Evolutionary conservation across 2,329 filamentous ascomycete genomes (phyloP), one percentile per base, ranked within the genome.

Genomic region (Talaromyces sp.): DNA sequence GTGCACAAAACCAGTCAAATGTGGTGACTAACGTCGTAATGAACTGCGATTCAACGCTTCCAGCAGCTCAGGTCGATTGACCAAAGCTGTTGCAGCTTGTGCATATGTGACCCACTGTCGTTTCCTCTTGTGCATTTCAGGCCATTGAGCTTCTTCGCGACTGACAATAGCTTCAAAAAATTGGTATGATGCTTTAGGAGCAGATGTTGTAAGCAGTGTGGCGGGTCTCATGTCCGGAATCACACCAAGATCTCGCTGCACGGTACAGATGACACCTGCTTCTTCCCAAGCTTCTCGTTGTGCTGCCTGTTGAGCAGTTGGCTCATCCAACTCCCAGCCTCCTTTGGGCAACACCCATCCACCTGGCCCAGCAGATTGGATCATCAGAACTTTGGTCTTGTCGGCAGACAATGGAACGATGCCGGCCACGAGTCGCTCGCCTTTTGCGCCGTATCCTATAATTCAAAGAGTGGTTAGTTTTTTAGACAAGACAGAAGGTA

Each of bases 281-380:
- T 98, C 95, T 82, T 98, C 95, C 95, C 95, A 98, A 67, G 95
- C 95, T 79, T 99, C 95, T 71, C 95, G 84, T 83, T 83, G 90
- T 80, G 88, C 88, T 64, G 95, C 95, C 65, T 95, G 91, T 76
- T 94, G 87, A 68, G 90, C 88, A 69, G 91, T 95, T 68, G 89
- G 87, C 81, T 99, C 95, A 79, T 99, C 95, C 38, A 88, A 90
- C 79, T 99, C 95, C 93, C 95, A 99, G 67, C 95, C 95, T 75
- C 95, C 95, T 78, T 99, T 99, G 67, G 95, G 95, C 66, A 99
- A 85, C 51, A 99, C 95, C 95, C 95, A 99, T 73, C 91, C 92
- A 77, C 92, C 92, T 73, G 93, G 89, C 69, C 92, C 88, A 61
- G 91, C 94, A 63, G 93, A 97, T 82, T 97, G 93, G 73, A 98